phyloP scores from a whole-genome alignment of 495 filamentous ascomycete genomes.

The Choiromyces venosus region DNA sequence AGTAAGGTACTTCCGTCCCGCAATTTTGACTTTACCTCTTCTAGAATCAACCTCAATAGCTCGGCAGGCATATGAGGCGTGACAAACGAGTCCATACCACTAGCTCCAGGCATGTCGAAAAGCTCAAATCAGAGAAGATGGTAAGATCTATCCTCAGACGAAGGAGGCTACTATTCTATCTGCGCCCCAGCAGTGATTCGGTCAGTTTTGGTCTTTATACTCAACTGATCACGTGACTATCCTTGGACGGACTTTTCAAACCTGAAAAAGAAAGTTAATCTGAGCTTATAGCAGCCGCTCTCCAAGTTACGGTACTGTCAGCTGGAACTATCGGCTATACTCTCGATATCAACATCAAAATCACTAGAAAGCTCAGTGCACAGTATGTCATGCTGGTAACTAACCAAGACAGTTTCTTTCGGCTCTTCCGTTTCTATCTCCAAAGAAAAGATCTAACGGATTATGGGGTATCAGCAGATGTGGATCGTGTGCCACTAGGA shows the following conservation, averaged over 20 bases:
- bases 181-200: background rate
- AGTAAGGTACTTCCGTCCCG: background rate
- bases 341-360: background rate
- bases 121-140: background rate
- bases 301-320: background rate
- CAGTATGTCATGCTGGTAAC: background rate
- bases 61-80: conserved; percentile 6
- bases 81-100: background rate
- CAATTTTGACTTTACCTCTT: conserved; percentile 17
- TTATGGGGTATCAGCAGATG: background rate
- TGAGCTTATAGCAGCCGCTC: background rate
- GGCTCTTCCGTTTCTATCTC: background rate
- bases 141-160: background rate
- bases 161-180: background rate
- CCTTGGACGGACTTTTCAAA: background rate
- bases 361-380: background rate
- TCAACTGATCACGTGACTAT: background rate
- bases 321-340: background rate
- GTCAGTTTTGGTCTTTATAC: background rate
- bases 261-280: background rate
- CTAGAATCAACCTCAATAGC: conserved; percentile 11
- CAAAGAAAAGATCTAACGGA: background rate
- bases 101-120: background rate
- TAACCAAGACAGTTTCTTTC: background rate
- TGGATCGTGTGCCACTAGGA: background rate